Conservation (phyloP, 2,329 filamentous ascomycete genomes). For the Stagonosporopsis vannaccii region DNA sequence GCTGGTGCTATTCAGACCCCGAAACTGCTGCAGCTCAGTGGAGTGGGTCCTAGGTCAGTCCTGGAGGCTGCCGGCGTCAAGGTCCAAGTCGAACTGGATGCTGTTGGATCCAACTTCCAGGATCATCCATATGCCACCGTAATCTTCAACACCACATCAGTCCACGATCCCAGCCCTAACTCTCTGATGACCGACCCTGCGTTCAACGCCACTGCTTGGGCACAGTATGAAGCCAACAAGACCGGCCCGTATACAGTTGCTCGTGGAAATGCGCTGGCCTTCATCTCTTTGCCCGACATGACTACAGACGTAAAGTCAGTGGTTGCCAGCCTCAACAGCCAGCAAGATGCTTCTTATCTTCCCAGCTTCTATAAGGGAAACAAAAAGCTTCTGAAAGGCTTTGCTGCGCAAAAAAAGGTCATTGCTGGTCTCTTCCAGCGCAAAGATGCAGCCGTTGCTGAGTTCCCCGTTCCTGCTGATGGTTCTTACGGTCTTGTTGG, state of each 20-base stretch:
- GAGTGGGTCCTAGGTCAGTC: conserved; percentile 40
- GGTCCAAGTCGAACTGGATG: conserved; percentile 37
- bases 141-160: conserved; percentile 32
- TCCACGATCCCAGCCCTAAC: conserved; percentile 34
- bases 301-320: conserved; percentile 21
- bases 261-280: conserved; percentile 35
- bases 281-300: conserved; percentile 37
- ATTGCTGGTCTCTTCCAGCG: conserved; percentile 33
- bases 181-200: conserved; percentile 38
- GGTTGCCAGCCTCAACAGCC: conserved; percentile 27
- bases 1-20: conserved; percentile 65
- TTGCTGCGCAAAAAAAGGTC: conserved; percentile 32
- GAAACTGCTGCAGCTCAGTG: conserved; percentile 56
- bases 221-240: conserved; percentile 40
- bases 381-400: conserved; percentile 31
- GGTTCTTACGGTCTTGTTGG: conserved; percentile 35
- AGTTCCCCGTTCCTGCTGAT: conserved; percentile 48
- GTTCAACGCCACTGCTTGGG: conserved; percentile 42
- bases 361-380: conserved; percentile 34
- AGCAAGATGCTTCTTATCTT: conserved; percentile 33
- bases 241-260: conserved; percentile 42
- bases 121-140: conserved; percentile 37
- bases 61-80: conserved; percentile 39
- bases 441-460: conserved; percentile 31
- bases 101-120: conserved; percentile 47